Evolutionary conservation across 2,329 filamentous ascomycete genomes (phyloP).

Genomic region (Stagonosporopsis cucurbitacearum): DNA sequence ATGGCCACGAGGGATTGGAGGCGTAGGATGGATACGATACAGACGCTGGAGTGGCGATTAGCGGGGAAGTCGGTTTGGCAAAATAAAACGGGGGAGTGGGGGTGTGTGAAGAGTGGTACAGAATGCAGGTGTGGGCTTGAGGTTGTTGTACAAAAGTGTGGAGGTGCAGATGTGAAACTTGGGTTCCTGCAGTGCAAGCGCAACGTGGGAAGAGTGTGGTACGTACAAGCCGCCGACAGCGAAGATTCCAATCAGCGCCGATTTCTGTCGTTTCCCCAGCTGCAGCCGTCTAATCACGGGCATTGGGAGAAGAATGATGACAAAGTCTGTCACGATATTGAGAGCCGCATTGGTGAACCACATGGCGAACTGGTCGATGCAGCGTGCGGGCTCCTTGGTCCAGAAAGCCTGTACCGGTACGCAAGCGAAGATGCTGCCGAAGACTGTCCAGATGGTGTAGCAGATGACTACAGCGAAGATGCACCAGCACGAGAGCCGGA

Average conservation of each 20-base stretch:
- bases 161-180: slow-evolving; percentile 13
- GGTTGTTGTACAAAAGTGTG: slow-evolving; percentile 10
- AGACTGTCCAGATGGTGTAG: slow-evolving; percentile 42
- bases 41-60: slow-evolving; percentile 37
- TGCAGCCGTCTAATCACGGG: slow-evolving; percentile 44
- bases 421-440: slow-evolving; percentile 44
- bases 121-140: neutral
- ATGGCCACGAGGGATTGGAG: slow-evolving; percentile 43
- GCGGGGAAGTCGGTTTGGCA: too few species aligned
- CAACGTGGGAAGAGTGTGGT: neutral
- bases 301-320: slow-evolving; percentile 45
- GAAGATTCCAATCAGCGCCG: slow-evolving; percentile 48
- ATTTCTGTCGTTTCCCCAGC: slow-evolving; percentile 45
- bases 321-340: slow-evolving; percentile 45
- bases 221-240: slow-evolving; percentile 51
- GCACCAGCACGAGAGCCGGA: slow-evolving; percentile 33
- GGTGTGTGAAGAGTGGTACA: neutral
- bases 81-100: neutral
- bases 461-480: slow-evolving; percentile 34
- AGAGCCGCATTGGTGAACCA: slow-evolving; percentile 43
- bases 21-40: slow-evolving; percentile 44
- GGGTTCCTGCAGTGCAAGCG: neutral
- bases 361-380: slow-evolving; percentile 40
- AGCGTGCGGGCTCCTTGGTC: slow-evolving; percentile 38
- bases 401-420: slow-evolving; percentile 43